Evolutionary conservation across 495 filamentous ascomycete genomes (phyloP).

Genomic region (Beverwykella pulmonaria): DNA sequence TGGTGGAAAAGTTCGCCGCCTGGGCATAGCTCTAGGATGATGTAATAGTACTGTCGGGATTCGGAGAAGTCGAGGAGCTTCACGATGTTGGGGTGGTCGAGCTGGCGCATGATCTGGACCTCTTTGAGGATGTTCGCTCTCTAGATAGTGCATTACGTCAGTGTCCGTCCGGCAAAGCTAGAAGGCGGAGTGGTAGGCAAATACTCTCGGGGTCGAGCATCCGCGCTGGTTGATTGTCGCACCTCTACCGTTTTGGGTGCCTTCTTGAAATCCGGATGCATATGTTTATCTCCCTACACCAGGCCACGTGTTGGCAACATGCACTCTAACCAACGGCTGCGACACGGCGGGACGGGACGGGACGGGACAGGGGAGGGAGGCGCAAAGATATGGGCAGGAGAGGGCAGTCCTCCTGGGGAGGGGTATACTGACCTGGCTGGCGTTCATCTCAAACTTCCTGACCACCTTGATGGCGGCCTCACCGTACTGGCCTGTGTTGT

Average conservation of each 20-base stretch:
- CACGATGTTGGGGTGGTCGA: constrained; percentile 94
- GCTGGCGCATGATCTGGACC: constrained; percentile 95
- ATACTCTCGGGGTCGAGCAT: constrained; percentile 26
- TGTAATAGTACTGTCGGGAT: constrained; percentile 94
- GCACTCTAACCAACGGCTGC: constrained; percentile 37
- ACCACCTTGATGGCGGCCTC: constrained; percentile 99
- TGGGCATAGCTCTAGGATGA: constrained; percentile 91
- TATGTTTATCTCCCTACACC: constrained; percentile 75
- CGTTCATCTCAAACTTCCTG: constrained; percentile 98
- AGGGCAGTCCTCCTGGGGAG: constrained; percentile 20
- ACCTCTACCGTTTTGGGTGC: constrained; percentile 95
- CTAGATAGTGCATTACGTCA: constrained; percentile 57
- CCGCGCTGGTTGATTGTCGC: constrained; percentile 60
- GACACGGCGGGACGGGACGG: constrained; percentile 46
- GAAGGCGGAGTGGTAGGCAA: not conserved
- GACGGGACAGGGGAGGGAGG: constrained; percentile 33
- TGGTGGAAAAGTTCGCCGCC: constrained; percentile 98
- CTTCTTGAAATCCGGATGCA: constrained; percentile 95
- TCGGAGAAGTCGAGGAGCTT: constrained; percentile 92
- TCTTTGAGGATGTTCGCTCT: constrained; percentile 97
- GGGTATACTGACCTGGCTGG: constrained; percentile 78
- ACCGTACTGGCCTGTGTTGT: constrained; percentile 65
- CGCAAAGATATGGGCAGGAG: constrained; percentile 34
- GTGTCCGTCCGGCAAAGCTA: constrained; percentile 18
- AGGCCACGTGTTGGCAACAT: constrained; percentile 48